A percentile compares a stretch with the other conserved stretches of the same genome.
Conservation (phyloP, 306 rosid genomes). For the Dryas drummondii region DNA sequence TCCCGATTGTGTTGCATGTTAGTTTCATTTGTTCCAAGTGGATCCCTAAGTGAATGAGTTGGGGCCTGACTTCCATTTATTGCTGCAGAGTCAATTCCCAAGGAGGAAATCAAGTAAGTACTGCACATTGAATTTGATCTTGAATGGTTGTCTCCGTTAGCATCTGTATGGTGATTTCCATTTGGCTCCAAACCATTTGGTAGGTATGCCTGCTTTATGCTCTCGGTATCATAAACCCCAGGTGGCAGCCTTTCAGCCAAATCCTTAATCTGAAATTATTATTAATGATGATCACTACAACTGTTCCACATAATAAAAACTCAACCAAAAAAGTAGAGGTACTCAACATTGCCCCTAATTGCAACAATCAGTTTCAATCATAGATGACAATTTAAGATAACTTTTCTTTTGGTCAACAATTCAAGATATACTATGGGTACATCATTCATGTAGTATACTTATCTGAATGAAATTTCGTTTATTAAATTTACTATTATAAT, state of each 20-base stretch:
- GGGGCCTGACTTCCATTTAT: slow-evolving; percentile 37
- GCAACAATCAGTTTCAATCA: not conserved
- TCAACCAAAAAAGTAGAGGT: not conserved
- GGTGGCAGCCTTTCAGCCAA: slow-evolving; percentile 91
- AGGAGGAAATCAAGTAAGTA: slow-evolving; percentile 58
- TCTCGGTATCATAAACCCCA: slow-evolving; percentile 67
- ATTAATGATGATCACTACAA: slow-evolving; percentile 24
- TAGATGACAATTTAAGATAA: not conserved
- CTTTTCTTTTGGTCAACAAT: not conserved
- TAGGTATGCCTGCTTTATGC: slow-evolving; percentile 49
- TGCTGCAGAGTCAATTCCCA: slow-evolving; percentile 50
- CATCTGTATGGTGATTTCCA: slow-evolving; percentile 48
- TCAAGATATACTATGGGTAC: not conserved
- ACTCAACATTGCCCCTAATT: not conserved
- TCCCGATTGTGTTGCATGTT: slow-evolving; percentile 41
- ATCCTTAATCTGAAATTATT: slow-evolving; percentile 76
- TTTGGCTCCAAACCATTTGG: slow-evolving; percentile 70
- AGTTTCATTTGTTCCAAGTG: slow-evolving; percentile 45
- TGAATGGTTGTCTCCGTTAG: slow-evolving; percentile 52
- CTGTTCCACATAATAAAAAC: slow-evolving; percentile 10
- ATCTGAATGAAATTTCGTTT: not conserved
- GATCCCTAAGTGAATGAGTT: slow-evolving; percentile 38
- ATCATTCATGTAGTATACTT: not conserved
- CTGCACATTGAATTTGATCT: slow-evolving; percentile 64
- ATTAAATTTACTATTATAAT: not conserved